Base-by-base conservation (phyloP, 2,329 filamentous ascomycete genomes). In the Phyllosticta citrichinensis region DNA sequence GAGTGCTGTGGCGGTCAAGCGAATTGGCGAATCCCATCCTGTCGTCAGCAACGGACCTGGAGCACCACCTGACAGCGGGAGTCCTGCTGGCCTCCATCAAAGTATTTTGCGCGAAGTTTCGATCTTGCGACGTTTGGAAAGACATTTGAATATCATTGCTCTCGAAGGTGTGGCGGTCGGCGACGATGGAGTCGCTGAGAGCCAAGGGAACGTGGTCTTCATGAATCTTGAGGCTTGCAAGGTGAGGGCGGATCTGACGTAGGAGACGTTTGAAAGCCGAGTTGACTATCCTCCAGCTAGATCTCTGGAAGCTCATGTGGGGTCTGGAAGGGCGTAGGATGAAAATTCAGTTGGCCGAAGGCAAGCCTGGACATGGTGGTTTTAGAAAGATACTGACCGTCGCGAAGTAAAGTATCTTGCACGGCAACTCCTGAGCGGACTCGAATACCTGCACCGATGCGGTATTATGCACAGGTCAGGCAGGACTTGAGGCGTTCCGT, bases 191-290 rank as follows among this genome's bases (percentile, higher is more conserved):
- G 61, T 72, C 63, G 69, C 72, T 61, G 40, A 4, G 5, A 6
- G 40, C 4, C 12, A n/a, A 8, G 40, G 40, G 14, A 47, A 14
- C 5, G 12, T 14, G 4, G 64, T 72, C 52, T 71, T 72, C 62
- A 71, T 74, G 70, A 70, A 73, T 53, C 72, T 73, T 70, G 72
- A 74, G 63, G 73, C 73, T 60, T 70, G 69, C 63, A 47, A 47
- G 17, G 40, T 47, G n/a, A n/a, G 40, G 6, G 14, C 6, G 40
- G 14, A n/a, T n/a, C 40, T n/a, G 17, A n/a, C 12, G 5, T n/a
- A 8, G 71, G 73, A 66, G 70, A 73, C 71, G 71, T 62, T 62
- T 60, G 62, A 60, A 55, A 27, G 25, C 35, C 51, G 24, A 25
- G 50, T 53, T 27, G 47, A 52, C 12, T 24, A 25, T 17, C 51